Conservation (phyloP, 345 rosid species). For the Eucalyptus lansdowneana region DNA sequence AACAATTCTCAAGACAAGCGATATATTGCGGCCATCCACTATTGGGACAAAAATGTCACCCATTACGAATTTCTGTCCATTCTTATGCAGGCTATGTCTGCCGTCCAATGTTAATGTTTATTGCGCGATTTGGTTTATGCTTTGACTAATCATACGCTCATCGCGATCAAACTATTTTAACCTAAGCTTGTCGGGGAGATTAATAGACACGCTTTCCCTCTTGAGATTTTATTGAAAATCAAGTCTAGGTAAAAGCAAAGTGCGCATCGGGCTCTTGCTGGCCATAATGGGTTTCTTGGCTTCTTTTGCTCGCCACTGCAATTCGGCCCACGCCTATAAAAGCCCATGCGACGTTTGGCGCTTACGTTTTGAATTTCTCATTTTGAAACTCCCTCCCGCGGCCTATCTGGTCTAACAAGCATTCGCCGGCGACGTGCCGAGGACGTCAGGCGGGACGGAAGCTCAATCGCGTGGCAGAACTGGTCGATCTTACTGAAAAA, state of each 20-base stretch:
- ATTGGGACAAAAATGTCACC: background rate
- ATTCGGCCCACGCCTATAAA: background rate
- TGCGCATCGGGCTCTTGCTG: background rate
- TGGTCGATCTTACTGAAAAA: background rate
- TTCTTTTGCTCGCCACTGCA: background rate
- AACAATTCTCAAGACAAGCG: accelerated
- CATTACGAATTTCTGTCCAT: background rate
- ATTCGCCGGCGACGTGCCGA: background rate
- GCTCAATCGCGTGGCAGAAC: background rate
- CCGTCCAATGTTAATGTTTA: background rate
- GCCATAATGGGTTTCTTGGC: background rate
- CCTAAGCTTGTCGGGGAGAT: background rate
- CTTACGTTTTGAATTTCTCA: background rate
- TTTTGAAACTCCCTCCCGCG: background rate
- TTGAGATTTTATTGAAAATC: background rate
- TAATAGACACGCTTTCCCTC: background rate
- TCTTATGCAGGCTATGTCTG: background rate
- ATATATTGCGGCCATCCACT: background rate
- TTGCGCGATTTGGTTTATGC: background rate
- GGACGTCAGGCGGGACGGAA: background rate
- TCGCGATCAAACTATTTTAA: background rate
- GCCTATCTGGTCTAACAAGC: background rate
- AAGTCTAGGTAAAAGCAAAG: background rate
- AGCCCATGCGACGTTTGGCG: background rate
- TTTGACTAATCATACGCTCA: background rate